Evolutionary conservation across 495 filamentous ascomycete species (phyloP).

Genomic region (Penicillium turbatum): DNA sequence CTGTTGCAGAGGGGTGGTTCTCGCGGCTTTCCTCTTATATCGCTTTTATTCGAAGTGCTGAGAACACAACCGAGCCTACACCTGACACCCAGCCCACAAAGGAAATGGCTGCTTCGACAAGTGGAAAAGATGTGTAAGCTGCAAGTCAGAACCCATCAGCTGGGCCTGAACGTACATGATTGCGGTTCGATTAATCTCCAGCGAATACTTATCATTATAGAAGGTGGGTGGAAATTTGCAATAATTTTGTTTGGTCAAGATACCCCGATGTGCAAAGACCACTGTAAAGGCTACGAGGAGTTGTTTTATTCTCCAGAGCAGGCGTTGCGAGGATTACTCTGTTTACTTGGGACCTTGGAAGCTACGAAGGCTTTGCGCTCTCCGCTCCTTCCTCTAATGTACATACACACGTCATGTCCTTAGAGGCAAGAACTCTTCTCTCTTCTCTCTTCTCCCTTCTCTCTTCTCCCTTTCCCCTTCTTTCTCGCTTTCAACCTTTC

Average conservation of each 20-base stretch:
- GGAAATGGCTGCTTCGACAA: background rate
- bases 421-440: background rate
- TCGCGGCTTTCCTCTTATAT: constrained; percentile 34
- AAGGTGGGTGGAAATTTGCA: constrained; percentile 1
- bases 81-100: background rate
- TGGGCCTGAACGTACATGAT: background rate
- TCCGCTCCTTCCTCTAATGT: constrained; percentile 2
- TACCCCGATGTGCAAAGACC: constrained; percentile 3
- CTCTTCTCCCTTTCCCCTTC: background rate
- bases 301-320: background rate
- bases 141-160: background rate
- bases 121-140: background rate
- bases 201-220: background rate
- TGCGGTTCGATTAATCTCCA: background rate
- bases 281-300: background rate
- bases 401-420: background rate
- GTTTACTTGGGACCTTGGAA: background rate
- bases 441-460: background rate
- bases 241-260: constrained; percentile 4
- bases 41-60: constrained; percentile 17
- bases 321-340: background rate
- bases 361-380: too few species aligned
- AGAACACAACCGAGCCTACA: background rate
- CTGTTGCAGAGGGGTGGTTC: constrained; percentile 29
- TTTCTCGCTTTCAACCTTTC: background rate